Conservation (phyloP, 2,329 filamentous ascomycete genomes). For the Pestalotiopsis sp. region DNA sequence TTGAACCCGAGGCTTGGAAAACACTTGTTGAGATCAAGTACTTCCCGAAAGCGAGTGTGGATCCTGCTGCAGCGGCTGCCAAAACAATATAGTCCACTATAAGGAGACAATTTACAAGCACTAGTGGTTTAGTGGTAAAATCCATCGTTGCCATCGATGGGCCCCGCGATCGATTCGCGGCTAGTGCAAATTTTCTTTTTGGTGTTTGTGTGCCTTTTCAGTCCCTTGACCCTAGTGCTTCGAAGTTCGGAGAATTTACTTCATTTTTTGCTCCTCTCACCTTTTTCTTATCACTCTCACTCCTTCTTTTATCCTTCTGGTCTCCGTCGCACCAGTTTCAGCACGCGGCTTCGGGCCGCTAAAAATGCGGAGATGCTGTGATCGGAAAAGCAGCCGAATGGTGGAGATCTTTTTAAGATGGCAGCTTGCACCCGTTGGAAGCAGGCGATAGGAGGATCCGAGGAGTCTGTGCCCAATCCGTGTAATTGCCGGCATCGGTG, state of each 20-base stretch:
- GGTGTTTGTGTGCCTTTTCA: neutral
- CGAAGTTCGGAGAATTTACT: neutral
- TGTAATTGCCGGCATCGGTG: neutral
- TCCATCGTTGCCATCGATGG: constrained; percentile 57
- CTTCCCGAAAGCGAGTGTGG: no score
- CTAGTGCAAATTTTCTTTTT: constrained; percentile 21
- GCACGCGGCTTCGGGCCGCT: neutral
- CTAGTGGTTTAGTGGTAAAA: constrained; percentile 57
- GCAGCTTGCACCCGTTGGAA: neutral
- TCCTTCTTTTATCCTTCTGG: neutral
- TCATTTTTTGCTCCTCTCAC: neutral
- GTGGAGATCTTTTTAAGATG: neutral
- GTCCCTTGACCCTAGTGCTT: neutral
- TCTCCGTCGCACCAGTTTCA: neutral
- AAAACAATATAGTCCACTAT: no score
- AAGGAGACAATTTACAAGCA: constrained; percentile 18
- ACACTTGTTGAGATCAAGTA: no score
- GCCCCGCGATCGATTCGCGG: constrained; percentile 50
- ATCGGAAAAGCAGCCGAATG: neutral
- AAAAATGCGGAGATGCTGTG: neutral
- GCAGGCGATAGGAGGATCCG: neutral
- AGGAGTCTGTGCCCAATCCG: neutral
- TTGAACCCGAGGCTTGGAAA: no score
- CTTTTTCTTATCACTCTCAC: neutral
- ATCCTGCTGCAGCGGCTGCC: no score